Conservation (phyloP, 192 early-diverging fungal genomes). For the Coemansia aciculifera region DNA sequence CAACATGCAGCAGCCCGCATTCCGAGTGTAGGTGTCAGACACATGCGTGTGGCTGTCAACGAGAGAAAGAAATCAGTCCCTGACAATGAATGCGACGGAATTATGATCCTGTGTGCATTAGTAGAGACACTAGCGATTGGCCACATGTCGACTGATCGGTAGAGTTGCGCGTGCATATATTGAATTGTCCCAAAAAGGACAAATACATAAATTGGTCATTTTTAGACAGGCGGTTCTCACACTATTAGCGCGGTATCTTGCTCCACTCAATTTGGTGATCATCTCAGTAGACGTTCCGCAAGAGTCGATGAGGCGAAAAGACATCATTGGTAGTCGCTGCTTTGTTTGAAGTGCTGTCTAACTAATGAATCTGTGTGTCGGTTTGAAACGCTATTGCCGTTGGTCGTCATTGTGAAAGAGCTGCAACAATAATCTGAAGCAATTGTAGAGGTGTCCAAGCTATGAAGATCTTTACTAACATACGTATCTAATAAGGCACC, state of each 20-base stretch:
- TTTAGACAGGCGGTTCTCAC: neutral
- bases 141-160: neutral
- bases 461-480: neutral
- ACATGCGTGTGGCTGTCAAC: neutral
- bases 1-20: neutral
- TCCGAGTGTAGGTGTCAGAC: neutral
- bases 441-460: neutral
- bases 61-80: neutral
- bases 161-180: neutral
- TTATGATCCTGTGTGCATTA: conserved; percentile 5
- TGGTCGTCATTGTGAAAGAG: neutral
- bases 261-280: neutral
- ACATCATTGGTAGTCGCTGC: neutral
- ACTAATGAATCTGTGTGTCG: neutral
- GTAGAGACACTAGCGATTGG: neutral
- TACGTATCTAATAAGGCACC: neutral
- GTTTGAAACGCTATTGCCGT: neutral
- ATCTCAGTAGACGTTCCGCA: neutral
- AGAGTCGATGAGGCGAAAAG: neutral
- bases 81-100: neutral
- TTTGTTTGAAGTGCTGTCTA: neutral
- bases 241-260: neutral
- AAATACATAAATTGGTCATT: neutral
- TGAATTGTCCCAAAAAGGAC: conserved; percentile 5
- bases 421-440: neutral